Base-by-base conservation (phyloP, 140 eudicot species). In the Ambrosia hybrid region DNA sequence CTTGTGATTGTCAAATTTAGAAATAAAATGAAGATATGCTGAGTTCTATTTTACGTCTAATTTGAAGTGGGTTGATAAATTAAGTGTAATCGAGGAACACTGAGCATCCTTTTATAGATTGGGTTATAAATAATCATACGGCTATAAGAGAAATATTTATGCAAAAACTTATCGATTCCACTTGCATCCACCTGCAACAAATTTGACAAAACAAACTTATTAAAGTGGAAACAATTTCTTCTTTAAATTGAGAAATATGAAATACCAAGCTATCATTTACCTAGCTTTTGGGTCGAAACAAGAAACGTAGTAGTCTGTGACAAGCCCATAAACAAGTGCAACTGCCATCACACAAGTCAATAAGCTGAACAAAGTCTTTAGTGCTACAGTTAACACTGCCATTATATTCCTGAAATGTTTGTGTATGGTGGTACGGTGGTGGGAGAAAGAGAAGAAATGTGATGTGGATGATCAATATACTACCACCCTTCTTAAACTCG, bases 111-210 rank as follows among this genome's bases (percentile, higher is more conserved):
- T 17, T 30, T 26, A 3, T 9, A 26, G 15, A 58, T 4, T 9
- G 14, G 11, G 11, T 10, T 65, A 43, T 39, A 9, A 39, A 71
- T 6, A 41, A 38, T 39, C 45, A 16, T 57, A 57, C 67, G 13
- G 4, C 9, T 57, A 71, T 43, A 8, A 71, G 12, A 3, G 49
- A 3, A 13, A 41, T 5, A 57, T 56, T 13, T 12, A 71, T 12
- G 67, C 34, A 9, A 71, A 57, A 39, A 41, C 41, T 43, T 6
- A 12, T 5, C 41, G 16, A 13, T 57, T 21, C 56, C 57, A 43
- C 76, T 16, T 71, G 67, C 57, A 30, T 58, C 76, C 68, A 71
- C 76, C 76, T 71, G 33, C 48, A 58, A 57, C 14, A 41, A 71
- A 57, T 39, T 39, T 17, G 9, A 36, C 62, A 34, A 51, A 34